Evolutionary conservation across 2,329 filamentous ascomycete genomes (phyloP), one percentile per base, ranked within the genome.

Genomic region (Nothopassalora personata): DNA sequence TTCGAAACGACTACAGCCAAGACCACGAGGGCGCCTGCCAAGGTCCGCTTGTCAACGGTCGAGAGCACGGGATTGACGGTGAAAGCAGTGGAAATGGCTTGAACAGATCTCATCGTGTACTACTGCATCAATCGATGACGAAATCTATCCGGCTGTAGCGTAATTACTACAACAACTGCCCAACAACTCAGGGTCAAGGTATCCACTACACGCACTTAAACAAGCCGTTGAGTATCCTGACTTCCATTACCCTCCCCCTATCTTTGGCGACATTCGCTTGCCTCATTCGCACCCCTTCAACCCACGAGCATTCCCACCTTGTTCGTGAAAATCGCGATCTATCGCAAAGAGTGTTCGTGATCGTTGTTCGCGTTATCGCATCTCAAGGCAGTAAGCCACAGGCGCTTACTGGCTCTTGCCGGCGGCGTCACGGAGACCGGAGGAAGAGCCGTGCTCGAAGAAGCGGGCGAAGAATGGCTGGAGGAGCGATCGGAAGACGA

Each of bases 401-500:
- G 33, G 46, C 48, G 46, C 64, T 64, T 70, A 70, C 68, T 68
- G 66, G 53, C 58, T 57, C 66, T 73, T 70, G 59, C 64, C 65
- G 33, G 75, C 58, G 36, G 60, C 75, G 83, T 82, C 72, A 88
- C 91, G 75, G 87, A 90, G 88, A 69, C 91, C 90, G 72, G 90
- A 85, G 70, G 91, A 89, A 71, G 91, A 83, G 69, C 78, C 75
- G 66, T 77, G 72, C 70, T 81, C 77, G 83, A 97, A 99, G 86
- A 97, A 95, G 78, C 91, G 91, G 75, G 90, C 85, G 75, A 97
- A 88, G 71, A 95, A 86, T 70, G 94, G 94, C 74, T 90, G 86
- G 75, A 99, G 79, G 85, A 97, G 90, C 65, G 92, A 96, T 77
- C 90, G 89, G 90, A 97, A 99, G 80, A 99, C 83, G 73, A 97